A percentile compares a stretch with the other conserved stretches of the same genome.
phyloP scores from a whole-genome alignment of 192 early-diverging fungal species.

The Coemansia sp. region DNA sequence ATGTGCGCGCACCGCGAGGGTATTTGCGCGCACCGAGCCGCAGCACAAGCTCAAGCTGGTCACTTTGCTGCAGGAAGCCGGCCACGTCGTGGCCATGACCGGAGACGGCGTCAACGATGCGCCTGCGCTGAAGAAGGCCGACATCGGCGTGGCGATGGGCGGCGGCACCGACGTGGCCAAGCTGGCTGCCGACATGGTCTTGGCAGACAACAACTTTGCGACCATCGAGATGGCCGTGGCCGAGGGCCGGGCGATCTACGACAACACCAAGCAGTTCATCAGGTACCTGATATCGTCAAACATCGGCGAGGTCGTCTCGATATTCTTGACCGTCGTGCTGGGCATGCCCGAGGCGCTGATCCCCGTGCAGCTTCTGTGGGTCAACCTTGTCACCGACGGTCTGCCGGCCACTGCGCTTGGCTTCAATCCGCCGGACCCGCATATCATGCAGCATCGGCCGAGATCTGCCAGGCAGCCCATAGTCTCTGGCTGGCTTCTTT shows the following conservation, averaged over 20 bases:
- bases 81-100: constrained; percentile 62
- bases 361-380: constrained; percentile 98
- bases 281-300: constrained; percentile 97
- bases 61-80: constrained; percentile 78
- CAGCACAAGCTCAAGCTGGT: constrained; percentile 94
- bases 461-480: constrained; percentile 82
- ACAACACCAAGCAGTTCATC: constrained; percentile 99
- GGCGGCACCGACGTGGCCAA: constrained; percentile 98
- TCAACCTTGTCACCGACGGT: constrained; percentile 97
- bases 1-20: constrained; percentile 68
- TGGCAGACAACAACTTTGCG: constrained; percentile 98
- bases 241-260: constrained; percentile 96
- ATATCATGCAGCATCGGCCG: constrained; percentile 92
- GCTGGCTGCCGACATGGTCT: constrained; percentile 95
- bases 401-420: constrained; percentile 96
- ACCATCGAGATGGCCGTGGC: constrained; percentile 97
- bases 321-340: constrained; percentile 94
- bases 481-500: constrained; percentile 90
- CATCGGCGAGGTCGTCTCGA: constrained; percentile 97
- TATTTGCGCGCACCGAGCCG: constrained; percentile 96
- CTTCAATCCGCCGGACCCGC: constrained; percentile 95
- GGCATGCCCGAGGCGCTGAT: constrained; percentile 97
- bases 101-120: constrained; percentile 99
- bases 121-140: constrained; percentile 94
- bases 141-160: constrained; percentile 99